Evolutionary conservation across 106 monocot genomes (phyloP).

Genomic region (Allium fistulosum): DNA sequence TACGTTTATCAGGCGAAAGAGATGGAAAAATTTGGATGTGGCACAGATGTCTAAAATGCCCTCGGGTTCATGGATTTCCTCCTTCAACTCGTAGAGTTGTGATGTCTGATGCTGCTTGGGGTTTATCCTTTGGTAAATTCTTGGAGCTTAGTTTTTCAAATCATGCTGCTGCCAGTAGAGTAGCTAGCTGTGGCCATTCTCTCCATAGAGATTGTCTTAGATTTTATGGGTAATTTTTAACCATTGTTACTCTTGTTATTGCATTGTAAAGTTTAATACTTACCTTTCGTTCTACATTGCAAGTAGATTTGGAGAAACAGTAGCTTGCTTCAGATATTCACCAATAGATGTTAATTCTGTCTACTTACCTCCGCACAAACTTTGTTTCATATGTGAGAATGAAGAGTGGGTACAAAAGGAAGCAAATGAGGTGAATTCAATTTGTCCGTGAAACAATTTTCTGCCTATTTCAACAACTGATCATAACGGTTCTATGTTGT

Average conservation of each 20-base stretch:
- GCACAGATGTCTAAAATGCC: conserved; percentile 68
- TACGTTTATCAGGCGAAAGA: conserved; percentile 48
- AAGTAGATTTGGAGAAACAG: conserved; percentile 79
- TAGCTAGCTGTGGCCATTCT: conserved; percentile 93
- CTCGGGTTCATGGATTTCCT: conserved; percentile 50
- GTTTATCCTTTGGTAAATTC: conserved; percentile 81
- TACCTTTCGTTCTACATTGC: not conserved
- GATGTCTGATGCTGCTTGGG: conserved; percentile 82
- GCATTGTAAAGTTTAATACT: not conserved
- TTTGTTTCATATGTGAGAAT: conserved; percentile 51
- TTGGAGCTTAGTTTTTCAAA: conserved; percentile 90
- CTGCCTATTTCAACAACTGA: not conserved
- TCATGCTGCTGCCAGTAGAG: conserved; percentile 92
- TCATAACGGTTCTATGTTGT: conserved; percentile 9
- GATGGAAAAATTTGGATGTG: conserved; percentile 87
- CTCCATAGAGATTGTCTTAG: conserved; percentile 95
- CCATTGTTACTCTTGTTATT: not conserved
- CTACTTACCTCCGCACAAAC: conserved; percentile 69
- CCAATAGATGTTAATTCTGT: conserved; percentile 73
- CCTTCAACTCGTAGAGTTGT: conserved; percentile 64
- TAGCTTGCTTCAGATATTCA: conserved; percentile 94
- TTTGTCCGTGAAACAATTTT: not conserved
- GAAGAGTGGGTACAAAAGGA: conserved; percentile 77
- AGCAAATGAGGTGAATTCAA: conserved; percentile 60
- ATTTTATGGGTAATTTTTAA: conserved; percentile 82